These are phyloP conservation scores for Diplogelasinospora grovesii DNA, from an alignment of 495 filamentous ascomycete species.

Conservation along the genomic window DNA sequence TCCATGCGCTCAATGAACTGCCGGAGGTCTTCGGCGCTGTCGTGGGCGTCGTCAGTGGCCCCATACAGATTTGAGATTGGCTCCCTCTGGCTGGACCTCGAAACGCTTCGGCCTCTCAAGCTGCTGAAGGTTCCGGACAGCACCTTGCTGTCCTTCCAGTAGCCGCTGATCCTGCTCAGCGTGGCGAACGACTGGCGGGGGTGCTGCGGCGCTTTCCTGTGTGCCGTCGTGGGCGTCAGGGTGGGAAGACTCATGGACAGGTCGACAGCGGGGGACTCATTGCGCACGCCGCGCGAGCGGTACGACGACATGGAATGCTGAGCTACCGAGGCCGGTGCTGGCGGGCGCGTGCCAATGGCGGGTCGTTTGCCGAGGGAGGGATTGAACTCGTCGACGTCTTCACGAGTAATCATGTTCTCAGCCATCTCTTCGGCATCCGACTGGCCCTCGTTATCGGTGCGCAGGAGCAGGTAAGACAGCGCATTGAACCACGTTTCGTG, in stretches of 20 bases:
- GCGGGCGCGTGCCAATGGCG: slow-evolving; percentile 34
- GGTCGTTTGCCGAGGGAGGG: slow-evolving; percentile 52
- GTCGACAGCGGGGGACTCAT: slow-evolving; percentile 46
- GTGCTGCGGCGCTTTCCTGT: slow-evolving; percentile 21
- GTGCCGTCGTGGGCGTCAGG: slow-evolving; percentile 37
- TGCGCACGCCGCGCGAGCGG: slow-evolving; percentile 62
- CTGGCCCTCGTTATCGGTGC: slow-evolving; percentile 54
- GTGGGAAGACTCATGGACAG: slow-evolving; percentile 38
- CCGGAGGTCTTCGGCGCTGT: slow-evolving; percentile 75
- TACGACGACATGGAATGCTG: slow-evolving; percentile 85
- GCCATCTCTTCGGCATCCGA: slow-evolving; percentile 53
- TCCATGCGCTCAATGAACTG: slow-evolving; percentile 70
- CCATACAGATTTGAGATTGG: slow-evolving; percentile 56
- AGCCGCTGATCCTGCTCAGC: slow-evolving; percentile 38
- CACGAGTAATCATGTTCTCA: slow-evolving; percentile 53
- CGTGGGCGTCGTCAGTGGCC: slow-evolving; percentile 60
- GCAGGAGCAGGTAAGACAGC: slow-evolving; percentile 81
- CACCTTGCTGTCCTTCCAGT: slow-evolving; percentile 38
- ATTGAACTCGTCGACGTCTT: slow-evolving; percentile 89
- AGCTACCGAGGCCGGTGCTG: no score
- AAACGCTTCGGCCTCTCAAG: slow-evolving; percentile 37
- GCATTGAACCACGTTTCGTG: slow-evolving; percentile 99
- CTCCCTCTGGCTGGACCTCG: slow-evolving; percentile 16
- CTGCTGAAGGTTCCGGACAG: slow-evolving; percentile 30
- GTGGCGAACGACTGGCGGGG: slow-evolving; percentile 28